Evolutionary conservation across 2,329 filamentous ascomycete genomes (phyloP), one percentile per base, ranked within the genome.

Genomic region (Escovopsis sp.): DNA sequence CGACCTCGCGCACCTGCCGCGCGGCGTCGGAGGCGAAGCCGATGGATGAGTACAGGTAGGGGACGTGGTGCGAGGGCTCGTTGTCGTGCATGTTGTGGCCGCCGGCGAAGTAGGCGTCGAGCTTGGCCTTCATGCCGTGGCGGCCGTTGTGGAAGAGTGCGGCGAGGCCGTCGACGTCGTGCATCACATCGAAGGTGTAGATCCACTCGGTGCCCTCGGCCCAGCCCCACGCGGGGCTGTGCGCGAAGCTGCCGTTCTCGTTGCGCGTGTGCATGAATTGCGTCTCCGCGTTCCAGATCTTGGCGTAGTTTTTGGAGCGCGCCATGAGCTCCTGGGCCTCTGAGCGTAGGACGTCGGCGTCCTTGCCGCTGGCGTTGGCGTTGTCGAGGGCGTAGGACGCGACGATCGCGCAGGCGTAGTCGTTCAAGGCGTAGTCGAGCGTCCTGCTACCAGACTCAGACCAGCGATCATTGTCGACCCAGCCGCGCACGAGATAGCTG

Each of bases 111-210:
- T 66, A 58, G 13, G 51, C 53, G 44, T 66, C 60, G 2, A 67
- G 51, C 37, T 58, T 62, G 2, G 47, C 39, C 27, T 58, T 59
- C 52, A 66, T 53, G 10, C 52, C 54, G 3, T 45, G 38, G 7
- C 43, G 43, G 9, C 52, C 53, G 10, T 51, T 51, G 21, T 52
- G 49, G 35, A 66, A 60, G n/a, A 66, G 46, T 2, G 34, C 36
- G 4, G 61, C 58, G 1, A 66, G 48, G 2, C 60, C 62, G 10
- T 49, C 43, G 1, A 58, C 46, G 40, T 66, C 62, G 42, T 66
- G 63, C 50, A 63, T 55, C 9, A 66, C 62, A 32, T 63, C 57
- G 42, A 67, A 65, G 1, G 61, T 64, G 43, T 66, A 67, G n/a
- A 63, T 59, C 62, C 62, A 65, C 33, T 62, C 54, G 41, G 66